phyloP scores from a whole-genome alignment of 1,284 basidiomycete species.

The Ganoderma lingzhi region DNA sequence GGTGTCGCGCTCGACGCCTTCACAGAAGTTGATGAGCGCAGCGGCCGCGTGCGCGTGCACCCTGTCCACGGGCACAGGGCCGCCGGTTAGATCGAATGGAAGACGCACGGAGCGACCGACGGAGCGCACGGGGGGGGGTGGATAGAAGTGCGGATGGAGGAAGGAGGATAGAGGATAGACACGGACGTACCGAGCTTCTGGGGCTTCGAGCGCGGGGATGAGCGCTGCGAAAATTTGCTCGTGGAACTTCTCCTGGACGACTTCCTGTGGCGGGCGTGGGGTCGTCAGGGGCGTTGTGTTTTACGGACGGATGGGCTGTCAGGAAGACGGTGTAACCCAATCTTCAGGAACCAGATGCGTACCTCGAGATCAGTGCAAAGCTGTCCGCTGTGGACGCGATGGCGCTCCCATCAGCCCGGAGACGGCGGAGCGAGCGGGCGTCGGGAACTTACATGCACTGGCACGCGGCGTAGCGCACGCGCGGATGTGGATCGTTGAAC shows the following conservation, averaged over 20 bases:
- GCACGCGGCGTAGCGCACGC: slow-evolving; percentile 86
- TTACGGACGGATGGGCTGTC: not conserved
- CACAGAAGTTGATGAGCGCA: slow-evolving; percentile 90
- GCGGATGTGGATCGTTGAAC: slow-evolving; percentile 80
- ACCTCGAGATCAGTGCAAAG: slow-evolving; percentile 87
- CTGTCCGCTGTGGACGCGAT: slow-evolving; percentile 64
- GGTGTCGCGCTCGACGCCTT: slow-evolving; percentile 77
- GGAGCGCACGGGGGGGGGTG: too few relatives aligned
- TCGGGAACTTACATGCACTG: slow-evolving; percentile 79
- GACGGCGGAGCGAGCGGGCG: slow-evolving; percentile 8
- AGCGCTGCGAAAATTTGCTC: slow-evolving; percentile 73
- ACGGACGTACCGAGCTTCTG: slow-evolving; percentile 68
- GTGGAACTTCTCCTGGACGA: slow-evolving; percentile 78
- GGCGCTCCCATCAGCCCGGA: not conserved
- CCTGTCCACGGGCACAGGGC: slow-evolving; percentile 45
- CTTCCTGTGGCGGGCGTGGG: slow-evolving; percentile 54
- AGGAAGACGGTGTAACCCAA: not conserved
- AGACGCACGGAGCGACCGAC: not conserved
- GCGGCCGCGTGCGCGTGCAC: slow-evolving; percentile 87
- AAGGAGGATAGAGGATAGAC: too few relatives aligned
- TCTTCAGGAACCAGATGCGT: slow-evolving; percentile 26
- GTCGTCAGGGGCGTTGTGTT: not conserved
- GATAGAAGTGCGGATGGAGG: not conserved
- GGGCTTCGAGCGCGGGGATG: slow-evolving; percentile 78
- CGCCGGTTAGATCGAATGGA: not conserved